phyloP scores from a whole-genome alignment of 2,329 filamentous ascomycete genomes.

The Penicillium sp. region DNA sequence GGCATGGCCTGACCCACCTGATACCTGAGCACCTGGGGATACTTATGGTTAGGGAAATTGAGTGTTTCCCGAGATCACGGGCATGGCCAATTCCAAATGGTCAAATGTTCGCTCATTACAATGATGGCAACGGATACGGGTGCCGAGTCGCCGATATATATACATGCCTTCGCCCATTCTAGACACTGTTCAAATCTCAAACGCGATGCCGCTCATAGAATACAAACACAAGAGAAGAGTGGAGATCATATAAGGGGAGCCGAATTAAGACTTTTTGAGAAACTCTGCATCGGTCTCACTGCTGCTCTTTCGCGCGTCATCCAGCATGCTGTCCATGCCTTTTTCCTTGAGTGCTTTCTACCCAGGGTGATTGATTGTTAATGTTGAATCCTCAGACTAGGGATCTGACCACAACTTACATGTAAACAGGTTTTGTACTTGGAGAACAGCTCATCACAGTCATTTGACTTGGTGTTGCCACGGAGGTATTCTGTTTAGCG shows the following conservation, averaged over 20 bases:
- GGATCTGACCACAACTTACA: conserved; percentile 51
- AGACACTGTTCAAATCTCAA: not conserved
- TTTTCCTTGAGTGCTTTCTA: conserved; percentile 83
- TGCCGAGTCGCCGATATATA: not conserved
- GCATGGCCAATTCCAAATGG: too few species aligned
- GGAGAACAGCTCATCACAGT: conserved; percentile 83
- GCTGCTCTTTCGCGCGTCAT: conserved; percentile 85
- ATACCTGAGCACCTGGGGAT: too few species aligned
- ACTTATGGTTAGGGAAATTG: too few species aligned
- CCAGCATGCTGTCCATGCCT: conserved; percentile 89
- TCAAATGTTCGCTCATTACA: too few species aligned
- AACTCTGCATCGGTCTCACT: conserved; percentile 80
- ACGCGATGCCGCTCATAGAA: conserved; percentile 4
- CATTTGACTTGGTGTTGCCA: conserved; percentile 77
- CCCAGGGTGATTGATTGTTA: not conserved
- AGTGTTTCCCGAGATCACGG: too few species aligned
- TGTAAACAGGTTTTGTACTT: conserved; percentile 84
- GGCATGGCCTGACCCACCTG: too few species aligned
- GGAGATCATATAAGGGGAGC: not conserved
- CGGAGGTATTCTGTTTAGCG: conserved; percentile 74
- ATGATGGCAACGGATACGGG: too few species aligned
- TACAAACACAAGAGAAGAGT: not conserved
- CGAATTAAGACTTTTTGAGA: conserved; percentile 44
- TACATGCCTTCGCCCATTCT: not conserved
- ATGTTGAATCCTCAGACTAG: not conserved